Conservation (phyloP, 352 stramenopile species). For the Poterioochromonas sp. region DNA sequence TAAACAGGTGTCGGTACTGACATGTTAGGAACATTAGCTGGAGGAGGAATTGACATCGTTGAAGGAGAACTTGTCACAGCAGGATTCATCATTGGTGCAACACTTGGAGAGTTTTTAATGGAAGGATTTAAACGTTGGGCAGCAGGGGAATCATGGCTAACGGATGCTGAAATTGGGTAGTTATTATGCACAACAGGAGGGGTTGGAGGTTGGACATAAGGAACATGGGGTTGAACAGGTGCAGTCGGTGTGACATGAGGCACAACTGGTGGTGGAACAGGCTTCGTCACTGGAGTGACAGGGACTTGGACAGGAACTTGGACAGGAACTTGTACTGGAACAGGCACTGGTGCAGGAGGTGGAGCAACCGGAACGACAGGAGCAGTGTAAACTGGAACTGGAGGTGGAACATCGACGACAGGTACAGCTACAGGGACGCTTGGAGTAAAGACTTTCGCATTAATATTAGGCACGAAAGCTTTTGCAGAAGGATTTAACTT, state of each 20-base stretch:
- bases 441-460: background rate
- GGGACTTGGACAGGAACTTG: background rate
- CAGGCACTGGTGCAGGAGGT: background rate
- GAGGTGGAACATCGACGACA: background rate
- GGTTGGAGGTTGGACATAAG: background rate
- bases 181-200: background rate
- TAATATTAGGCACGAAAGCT: background rate
- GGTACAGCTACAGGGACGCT: background rate
- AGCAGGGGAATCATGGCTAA: background rate
- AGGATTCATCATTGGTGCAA: background rate
- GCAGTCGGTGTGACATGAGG: background rate
- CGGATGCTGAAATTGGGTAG: background rate
- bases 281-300: background rate
- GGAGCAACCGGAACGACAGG: background rate
- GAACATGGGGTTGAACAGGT: background rate
- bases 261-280: too few relatives aligned
- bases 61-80: background rate
- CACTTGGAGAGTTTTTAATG: background rate
- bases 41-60: background rate
- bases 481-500: background rate
- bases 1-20: background rate
- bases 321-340: too few relatives aligned
- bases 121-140: background rate
- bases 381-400: background rate
- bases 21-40: too few relatives aligned